Conservation (phyloP, 2,329 filamentous ascomycete species). For the Apiospora arundinis region DNA sequence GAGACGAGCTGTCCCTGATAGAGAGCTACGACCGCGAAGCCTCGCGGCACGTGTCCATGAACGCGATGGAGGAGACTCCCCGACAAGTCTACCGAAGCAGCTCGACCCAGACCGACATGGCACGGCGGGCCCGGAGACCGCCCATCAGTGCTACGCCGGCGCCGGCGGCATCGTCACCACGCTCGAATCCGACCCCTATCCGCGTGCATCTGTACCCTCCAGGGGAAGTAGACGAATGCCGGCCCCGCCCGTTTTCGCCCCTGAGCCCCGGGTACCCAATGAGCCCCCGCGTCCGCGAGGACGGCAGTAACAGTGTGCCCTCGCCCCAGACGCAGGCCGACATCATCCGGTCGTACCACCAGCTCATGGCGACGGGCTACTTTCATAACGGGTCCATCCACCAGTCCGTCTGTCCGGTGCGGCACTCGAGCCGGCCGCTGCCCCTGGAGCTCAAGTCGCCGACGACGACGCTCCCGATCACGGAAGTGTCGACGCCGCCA, state of each 20-base stretch:
- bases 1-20: constrained; percentile 2
- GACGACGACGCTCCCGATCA: background rate
- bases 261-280: background rate
- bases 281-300: background rate
- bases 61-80: background rate
- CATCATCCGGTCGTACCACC: background rate
- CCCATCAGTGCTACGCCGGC: background rate
- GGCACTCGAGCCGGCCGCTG: background rate
- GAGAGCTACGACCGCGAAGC: background rate
- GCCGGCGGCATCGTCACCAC: too few species aligned
- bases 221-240: background rate
- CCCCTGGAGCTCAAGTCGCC: background rate
- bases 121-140: background rate
- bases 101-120: background rate
- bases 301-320: background rate
- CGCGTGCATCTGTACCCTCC: background rate
- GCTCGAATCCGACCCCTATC: background rate
- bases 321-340: background rate
- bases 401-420: background rate
- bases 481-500: background rate
- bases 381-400: constrained; percentile 8
- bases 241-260: background rate
- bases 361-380: constrained; percentile 13
- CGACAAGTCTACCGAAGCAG: background rate
- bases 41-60: background rate